Evolutionary conservation across 495 filamentous ascomycete species (phyloP).

Genomic region (Parathielavia hyrcaniae): DNA sequence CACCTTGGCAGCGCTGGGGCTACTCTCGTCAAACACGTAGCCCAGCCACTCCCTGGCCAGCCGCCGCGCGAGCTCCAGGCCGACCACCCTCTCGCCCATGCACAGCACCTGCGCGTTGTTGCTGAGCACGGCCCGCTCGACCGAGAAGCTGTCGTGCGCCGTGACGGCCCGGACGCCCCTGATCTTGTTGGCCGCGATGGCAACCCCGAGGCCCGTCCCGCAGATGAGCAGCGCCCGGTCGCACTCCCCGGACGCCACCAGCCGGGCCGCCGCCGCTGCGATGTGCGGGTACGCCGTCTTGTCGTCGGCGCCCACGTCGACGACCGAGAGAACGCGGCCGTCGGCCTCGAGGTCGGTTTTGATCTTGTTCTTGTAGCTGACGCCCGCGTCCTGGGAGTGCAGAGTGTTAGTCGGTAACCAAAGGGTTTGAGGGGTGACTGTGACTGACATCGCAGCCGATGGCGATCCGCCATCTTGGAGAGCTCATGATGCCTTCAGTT

Average conservation of each 20-base stretch:
- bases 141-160: slow-evolving; percentile 77
- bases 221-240: slow-evolving; percentile 83
- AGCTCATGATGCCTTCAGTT: slow-evolving; percentile 28
- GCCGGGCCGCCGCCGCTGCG: slow-evolving; percentile 61
- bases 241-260: slow-evolving; percentile 60
- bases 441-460: slow-evolving; percentile 44
- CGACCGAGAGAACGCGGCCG: slow-evolving; percentile 60
- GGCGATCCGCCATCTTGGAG: slow-evolving; percentile 44
- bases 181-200: slow-evolving; percentile 82
- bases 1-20: slow-evolving; percentile 68
- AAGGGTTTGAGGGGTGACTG: slow-evolving; percentile 1
- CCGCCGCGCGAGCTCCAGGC: slow-evolving; percentile 69
- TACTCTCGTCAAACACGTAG: slow-evolving; percentile 71
- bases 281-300: slow-evolving; percentile 81
- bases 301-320: slow-evolving; percentile 63
- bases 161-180: slow-evolving; percentile 79
- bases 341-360: slow-evolving; percentile 62
- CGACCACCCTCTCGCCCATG: slow-evolving; percentile 80
- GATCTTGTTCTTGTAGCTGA: slow-evolving; percentile 72
- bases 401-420: slow-evolving; percentile 18
- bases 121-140: slow-evolving; percentile 73
- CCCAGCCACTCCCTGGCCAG: slow-evolving; percentile 76
- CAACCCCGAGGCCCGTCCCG: slow-evolving; percentile 79
- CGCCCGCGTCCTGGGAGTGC: slow-evolving; percentile 58
- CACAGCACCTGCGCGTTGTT: slow-evolving; percentile 87